These are phyloP conservation scores for Epichloe bromicola DNA, from an alignment of 2,329 filamentous ascomycete species.

Conservation along the genomic window DNA sequence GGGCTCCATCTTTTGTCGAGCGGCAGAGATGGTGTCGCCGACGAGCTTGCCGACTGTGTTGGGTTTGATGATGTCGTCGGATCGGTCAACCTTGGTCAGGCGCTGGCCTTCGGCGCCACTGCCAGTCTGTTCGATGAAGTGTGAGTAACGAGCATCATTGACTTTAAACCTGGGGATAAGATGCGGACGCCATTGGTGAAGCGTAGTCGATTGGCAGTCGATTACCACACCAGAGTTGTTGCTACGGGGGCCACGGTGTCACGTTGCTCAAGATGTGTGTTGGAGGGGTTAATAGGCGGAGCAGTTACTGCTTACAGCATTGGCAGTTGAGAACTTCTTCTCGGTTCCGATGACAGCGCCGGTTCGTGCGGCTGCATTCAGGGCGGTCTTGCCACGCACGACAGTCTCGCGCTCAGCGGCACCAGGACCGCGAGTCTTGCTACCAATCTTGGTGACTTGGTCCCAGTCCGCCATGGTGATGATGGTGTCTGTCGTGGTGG, in stretches of 20 bases:
- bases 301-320: conserved; percentile 32
- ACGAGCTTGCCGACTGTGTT: conserved; percentile 77
- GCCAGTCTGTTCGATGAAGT: conserved; percentile 11
- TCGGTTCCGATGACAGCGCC: conserved; percentile 71
- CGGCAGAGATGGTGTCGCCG: conserved; percentile 68
- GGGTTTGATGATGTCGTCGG: conserved; percentile 94
- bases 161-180: not conserved
- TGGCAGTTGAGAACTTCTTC: conserved; percentile 76
- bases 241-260: not conserved
- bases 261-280: not conserved
- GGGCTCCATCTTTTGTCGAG: conserved; percentile 69
- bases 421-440: conserved; percentile 60
- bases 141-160: conserved; percentile 7
- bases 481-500: conserved; percentile 15
- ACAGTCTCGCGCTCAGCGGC: conserved; percentile 67
- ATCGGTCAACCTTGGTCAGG: conserved; percentile 93
- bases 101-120: conserved; percentile 65
- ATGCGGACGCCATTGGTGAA: not conserved
- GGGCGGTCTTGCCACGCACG: conserved; percentile 64
- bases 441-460: conserved; percentile 81
- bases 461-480: conserved; percentile 71
- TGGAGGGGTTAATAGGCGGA: not conserved
- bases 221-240: not conserved
- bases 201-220: too few species aligned
- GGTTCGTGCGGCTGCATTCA: conserved; percentile 80